Evolutionary conservation across 2,329 filamentous ascomycete genomes (phyloP), one percentile per base, ranked within the genome.

Genomic region (Neoarthrinium moseri): DNA sequence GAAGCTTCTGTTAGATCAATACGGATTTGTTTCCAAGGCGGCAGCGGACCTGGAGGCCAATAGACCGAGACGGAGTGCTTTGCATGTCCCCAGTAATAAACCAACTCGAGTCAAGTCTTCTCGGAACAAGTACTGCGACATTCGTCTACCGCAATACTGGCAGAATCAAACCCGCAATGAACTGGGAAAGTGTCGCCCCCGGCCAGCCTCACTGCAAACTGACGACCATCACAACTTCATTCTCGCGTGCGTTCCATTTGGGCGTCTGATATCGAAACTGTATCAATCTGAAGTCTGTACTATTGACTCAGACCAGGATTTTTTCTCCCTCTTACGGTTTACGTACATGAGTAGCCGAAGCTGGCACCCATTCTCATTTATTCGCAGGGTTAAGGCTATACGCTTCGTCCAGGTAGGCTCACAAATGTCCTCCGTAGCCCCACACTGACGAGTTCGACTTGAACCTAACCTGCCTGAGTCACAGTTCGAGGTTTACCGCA

Each of bases 271-370:
- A 2, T 46, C 39, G 5, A 56, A 47, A 24, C n/a, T 55, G 3
- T 37, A 46, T 23, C 54, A 56, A 22, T 27, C 50, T 6, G 51
- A 58, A 10, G 46, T 59, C 2, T 58, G 56, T 34, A 48, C 40
- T 0, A 50, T 55, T 4, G 43, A 43, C 8, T 58, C 54, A 5
- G 56, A 59, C 21, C 48, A 48, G 13, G 48, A 54, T 4, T 51
- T 58, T 23, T 58, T 56, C 33, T 48, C 34, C 3, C 20, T 51
- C 2, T 18, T 59, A 6, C 51, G 49, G 12, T 22, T 45, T 6
- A 11, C 43, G 10, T 51, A 52, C 22, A 29, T 17, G 8, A 18
- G 13, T 10, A 44, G 36, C 20, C 33, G 48, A 5, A 20, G 27
- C 5, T 37, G 34, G 1, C 17, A 40, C 3, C 37, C 37, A 2